These are phyloP conservation scores for Paraconiothyrium brasiliense DNA, from an alignment of 2,329 filamentous ascomycete genomes.

Conservation along the genomic window DNA sequence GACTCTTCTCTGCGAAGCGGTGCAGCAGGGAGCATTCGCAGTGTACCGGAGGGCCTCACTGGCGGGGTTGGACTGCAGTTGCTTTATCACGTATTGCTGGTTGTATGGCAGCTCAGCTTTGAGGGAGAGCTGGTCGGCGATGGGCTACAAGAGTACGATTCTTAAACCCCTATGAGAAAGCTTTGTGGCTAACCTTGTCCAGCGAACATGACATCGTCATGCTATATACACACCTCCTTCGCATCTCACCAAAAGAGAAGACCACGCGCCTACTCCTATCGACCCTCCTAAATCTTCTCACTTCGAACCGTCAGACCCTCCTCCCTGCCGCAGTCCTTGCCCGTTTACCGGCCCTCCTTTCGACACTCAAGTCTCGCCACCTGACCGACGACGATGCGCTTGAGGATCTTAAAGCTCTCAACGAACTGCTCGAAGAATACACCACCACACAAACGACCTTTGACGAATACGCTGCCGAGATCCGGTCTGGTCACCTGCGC, in stretches of 20 bases:
- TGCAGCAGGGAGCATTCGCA: constrained; percentile 63
- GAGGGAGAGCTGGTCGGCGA: constrained; percentile 76
- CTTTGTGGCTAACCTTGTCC: constrained; percentile 24
- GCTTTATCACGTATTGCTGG: constrained; percentile 91
- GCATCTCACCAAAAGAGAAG: constrained; percentile 96
- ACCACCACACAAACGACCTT: constrained; percentile 74
- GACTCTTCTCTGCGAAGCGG: constrained; percentile 68
- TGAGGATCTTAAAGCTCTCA: constrained; percentile 59
- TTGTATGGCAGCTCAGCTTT: constrained; percentile 96
- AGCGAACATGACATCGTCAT: constrained; percentile 93
- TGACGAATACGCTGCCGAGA: constrained; percentile 78
- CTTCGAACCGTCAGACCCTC: constrained; percentile 70
- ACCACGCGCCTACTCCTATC: constrained; percentile 91
- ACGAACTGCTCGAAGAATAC: constrained; percentile 83
- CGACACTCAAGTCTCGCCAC: constrained; percentile 64
- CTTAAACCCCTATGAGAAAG: neutral
- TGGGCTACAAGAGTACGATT: constrained; percentile 81
- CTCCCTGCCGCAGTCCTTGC: constrained; percentile 88
- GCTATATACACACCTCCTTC: constrained; percentile 90
- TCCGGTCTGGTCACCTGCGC: constrained; percentile 84
- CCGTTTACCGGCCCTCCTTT: constrained; percentile 73
- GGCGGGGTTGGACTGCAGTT: constrained; percentile 91
- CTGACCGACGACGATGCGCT: constrained; percentile 62
- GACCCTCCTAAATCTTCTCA: constrained; percentile 88
- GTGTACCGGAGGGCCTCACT: constrained; percentile 70